Evolutionary conservation across 345 rosid species (phyloP), one percentile per base, ranked within the genome.

Genomic region (Dimocarpus longan): DNA sequence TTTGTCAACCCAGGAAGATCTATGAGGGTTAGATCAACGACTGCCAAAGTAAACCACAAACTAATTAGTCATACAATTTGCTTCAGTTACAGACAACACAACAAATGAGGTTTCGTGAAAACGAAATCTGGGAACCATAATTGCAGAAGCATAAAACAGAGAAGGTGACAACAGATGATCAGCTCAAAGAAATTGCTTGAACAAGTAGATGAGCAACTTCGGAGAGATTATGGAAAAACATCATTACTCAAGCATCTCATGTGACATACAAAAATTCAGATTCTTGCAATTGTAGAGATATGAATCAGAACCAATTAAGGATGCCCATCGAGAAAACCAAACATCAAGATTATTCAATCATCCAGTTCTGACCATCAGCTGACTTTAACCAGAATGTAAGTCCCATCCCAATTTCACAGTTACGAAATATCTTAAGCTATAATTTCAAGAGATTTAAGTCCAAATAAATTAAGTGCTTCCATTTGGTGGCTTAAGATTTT

Each of bases 1-100:
- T 96, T 96, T 4, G 98, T 96, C 93, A 96, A 89, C n/a, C 99
- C 99, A 78, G 99, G 99, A 84, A 96, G 97, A 90, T 96, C 99
- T 74, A 96, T 90, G 76, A 96, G 93, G 70, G 99, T 96, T 87
- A 96, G 87, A 81, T 96, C 94, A 86, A 96, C 99, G 84, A 96
- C 99, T 96, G 93, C 77, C 71, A 68, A 74, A 84, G 37, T 71
- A 74, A 81, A 75, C 66, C 77, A 82, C 42, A 32, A 57, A 76
- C 18, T 66, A 54, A 68, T 64, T 24, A 24, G 46, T 65, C 76
- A 74, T 40, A 48, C 42, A 69, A 83, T 57, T 5, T 24, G 24
- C 22, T 69, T 59, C 32, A 21, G 8, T 26, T 5, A 68, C n/a
- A 40, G 39, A 7, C 19, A 60, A 40, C 68, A 7, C 19, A 60